Percentiles rank a stretch among this genome's conserved stretches.
These are phyloP conservation scores for Septoria linicola DNA, from an alignment of 2,329 filamentous ascomycete species.

Conservation along the genomic window DNA sequence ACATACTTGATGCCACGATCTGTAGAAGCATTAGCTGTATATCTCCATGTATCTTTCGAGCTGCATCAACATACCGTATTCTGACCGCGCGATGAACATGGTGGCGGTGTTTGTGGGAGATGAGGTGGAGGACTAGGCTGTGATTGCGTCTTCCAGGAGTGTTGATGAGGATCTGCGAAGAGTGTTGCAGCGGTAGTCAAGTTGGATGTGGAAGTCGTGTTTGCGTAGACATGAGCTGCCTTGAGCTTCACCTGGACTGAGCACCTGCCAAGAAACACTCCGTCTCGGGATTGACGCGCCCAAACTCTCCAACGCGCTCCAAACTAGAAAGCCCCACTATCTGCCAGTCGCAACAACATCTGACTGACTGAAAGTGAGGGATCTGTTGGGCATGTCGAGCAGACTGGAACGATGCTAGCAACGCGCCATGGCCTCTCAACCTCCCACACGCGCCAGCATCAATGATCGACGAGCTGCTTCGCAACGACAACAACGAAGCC, in stretches of 20 bases:
- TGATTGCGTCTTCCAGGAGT: not conserved
- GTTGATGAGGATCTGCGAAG: not conserved
- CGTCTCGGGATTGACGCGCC: conserved; percentile 9
- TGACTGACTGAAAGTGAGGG: too few relatives aligned
- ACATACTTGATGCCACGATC: conserved; percentile 95
- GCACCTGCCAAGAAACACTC: not conserved
- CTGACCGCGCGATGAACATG: conserved; percentile 99
- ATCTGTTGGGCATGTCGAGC: conserved; percentile 8
- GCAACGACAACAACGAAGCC: conserved; percentile 30
- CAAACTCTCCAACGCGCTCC: conserved; percentile 9
- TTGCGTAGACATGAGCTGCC: conserved; percentile 7
- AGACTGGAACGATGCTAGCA: conserved; percentile 13
- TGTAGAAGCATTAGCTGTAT: conserved; percentile 44
- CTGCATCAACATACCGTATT: conserved; percentile 81
- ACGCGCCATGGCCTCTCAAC: conserved; percentile 30
- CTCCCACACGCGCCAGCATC: conserved; percentile 30
- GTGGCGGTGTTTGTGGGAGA: conserved; percentile 47
- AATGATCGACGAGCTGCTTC: conserved; percentile 33
- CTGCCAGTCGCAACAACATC: not conserved
- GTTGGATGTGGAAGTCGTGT: not conserved
- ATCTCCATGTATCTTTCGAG: conserved; percentile 22
- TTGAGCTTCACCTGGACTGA: conserved; percentile 1
- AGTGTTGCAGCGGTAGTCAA: too few relatives aligned
- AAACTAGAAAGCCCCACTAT: conserved; percentile 11
- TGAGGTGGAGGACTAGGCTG: not conserved